Evolutionary conservation across 768 basidiomycete genomes (phyloP), one percentile per base, ranked within the genome.

Genomic region (Tricholoma hemisulphureum): DNA sequence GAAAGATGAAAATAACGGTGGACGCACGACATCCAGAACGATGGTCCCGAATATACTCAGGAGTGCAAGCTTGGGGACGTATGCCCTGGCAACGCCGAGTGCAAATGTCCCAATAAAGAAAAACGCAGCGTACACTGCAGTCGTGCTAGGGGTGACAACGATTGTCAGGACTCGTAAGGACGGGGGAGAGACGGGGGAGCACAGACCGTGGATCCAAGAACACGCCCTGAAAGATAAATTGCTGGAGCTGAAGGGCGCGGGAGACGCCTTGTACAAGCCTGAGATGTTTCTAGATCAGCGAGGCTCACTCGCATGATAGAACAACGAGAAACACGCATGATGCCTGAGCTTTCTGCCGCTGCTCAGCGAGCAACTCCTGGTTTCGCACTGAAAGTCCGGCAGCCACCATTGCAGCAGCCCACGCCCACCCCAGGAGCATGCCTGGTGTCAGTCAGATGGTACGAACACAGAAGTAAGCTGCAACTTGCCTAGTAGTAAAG

Each of bases 361-460:
- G 75, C 20, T 67, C 62, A 6, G 69, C 72, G 6, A 78, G 63
- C 10, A 77, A 65, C 16, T 69, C 53, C 29, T 71, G 67, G 56
- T 72, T 74, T 52, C 77, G 69, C 1, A 69, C 76, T 49, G 73
- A 64, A 21, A 74, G 61, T 4, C 71, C 75, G 8, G 78, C 71
- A 4, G 73, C 77, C 77, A 79, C 80, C 0, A 73, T 73, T 13
- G 75, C 79, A 49, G 63, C 70, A 23, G 76, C 77, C 74, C 77
- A 78, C 18, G 76, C 80, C 80, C 80, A 80, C 16, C 79, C 79
- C 24, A 78, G 41, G 18, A 77, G 59, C 75, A 80, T 77, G 0
- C 78, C 77, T 74, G 28, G 16, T 13, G 29, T 29, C 13, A 49
- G 34, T 14, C 5, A 49, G 23, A 18, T 5, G 1, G n/a, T 0